Evolutionary conservation across 768 basidiomycete species (phyloP), one percentile per base, ranked within the genome.

Genomic region (Candolleomyces aberdarensis): DNA sequence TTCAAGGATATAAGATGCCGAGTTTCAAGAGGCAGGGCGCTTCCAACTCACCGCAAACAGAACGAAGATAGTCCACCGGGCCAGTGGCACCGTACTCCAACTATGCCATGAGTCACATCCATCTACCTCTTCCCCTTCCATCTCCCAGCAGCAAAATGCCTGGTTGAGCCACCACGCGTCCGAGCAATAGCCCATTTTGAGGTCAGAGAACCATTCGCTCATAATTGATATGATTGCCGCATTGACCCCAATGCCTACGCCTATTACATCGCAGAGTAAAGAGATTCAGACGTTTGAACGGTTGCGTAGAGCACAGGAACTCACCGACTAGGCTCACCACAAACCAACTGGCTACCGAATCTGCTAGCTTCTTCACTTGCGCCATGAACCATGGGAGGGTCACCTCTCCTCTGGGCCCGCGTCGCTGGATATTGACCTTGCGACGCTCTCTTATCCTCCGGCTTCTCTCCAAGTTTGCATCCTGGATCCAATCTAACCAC

Each of bases 101-200:
- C 88, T 76, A 71, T 88, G 86, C 97, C 97, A 99, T 49, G 92
- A 94, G 4, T 90, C 83, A 72, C 97, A 99, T 14, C 84, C 87
- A 58, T 87, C 89, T 17, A 85, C 82, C 64, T 88, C 91, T 49
- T 88, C 88, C 6, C 79, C 82, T 63, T 94, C 93, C 58, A 98
- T 87, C 70, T 98, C 97, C 89, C 96, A 95, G 71, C 97, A 99
- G 75, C 97, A 99, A 72, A 98, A 98, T 69, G 97, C 92, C 67
- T 94, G 88, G 73, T 96, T 97, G 58, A 99, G 73, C 96, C 97
- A 99, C 97, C 97, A 99, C 1, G 93, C 96, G 65, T 95, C 93
- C 3, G 85, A 81, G 75, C 97, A 99, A 70, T 98, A 97, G 1
- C 97, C 97, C 79, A 96, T 91, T 77, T 98, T 98, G 64, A 98